These are phyloP conservation scores for Hypsizygus marmoreus DNA, from an alignment of 768 basidiomycete species.

Conservation along the genomic window DNA sequence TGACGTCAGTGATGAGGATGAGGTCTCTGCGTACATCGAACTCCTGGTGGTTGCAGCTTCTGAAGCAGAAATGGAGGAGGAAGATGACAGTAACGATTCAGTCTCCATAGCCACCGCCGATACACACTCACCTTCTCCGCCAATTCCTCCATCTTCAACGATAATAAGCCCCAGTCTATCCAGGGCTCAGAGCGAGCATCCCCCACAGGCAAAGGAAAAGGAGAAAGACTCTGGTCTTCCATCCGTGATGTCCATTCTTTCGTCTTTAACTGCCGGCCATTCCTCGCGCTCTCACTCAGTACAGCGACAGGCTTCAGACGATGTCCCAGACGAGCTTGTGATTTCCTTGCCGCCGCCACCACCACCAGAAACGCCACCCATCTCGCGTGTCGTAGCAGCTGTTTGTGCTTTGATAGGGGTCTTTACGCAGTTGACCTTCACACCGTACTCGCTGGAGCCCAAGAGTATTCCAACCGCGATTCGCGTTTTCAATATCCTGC, in stretches of 20 bases:
- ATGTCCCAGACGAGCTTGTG: conserved; percentile 28
- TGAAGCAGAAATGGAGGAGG: conserved; percentile 36
- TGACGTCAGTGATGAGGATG: conserved; percentile 24
- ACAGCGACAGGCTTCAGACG: conserved; percentile 41
- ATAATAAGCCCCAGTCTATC: conserved; percentile 56
- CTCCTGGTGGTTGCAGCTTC: conserved; percentile 43
- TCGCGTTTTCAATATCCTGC: conserved; percentile 51
- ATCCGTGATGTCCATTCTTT: conserved; percentile 63
- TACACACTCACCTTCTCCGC: conserved; percentile 37
- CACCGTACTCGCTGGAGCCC: conserved; percentile 53
- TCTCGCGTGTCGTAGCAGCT: conserved; percentile 57
- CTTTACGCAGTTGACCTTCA: conserved; percentile 73
- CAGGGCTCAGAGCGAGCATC: conserved; percentile 59
- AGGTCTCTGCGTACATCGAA: conserved; percentile 35
- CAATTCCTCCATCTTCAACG: conserved; percentile 31
- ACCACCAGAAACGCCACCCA: conserved; percentile 21
- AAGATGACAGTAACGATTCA: conserved; percentile 46
- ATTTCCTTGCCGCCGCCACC: conserved; percentile 12
- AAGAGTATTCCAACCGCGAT: conserved; percentile 55
- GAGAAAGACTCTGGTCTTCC: conserved; percentile 50
- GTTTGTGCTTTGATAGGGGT: conserved; percentile 63
- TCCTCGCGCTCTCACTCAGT: conserved; percentile 62
- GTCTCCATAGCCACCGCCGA: conserved; percentile 41
- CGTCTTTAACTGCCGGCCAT: conserved; percentile 56
- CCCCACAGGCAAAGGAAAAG: conserved; percentile 35